Evolutionary conservation across 2,329 filamentous ascomycete species (phyloP).

Genomic region (Tolypocladium nubicola): DNA sequence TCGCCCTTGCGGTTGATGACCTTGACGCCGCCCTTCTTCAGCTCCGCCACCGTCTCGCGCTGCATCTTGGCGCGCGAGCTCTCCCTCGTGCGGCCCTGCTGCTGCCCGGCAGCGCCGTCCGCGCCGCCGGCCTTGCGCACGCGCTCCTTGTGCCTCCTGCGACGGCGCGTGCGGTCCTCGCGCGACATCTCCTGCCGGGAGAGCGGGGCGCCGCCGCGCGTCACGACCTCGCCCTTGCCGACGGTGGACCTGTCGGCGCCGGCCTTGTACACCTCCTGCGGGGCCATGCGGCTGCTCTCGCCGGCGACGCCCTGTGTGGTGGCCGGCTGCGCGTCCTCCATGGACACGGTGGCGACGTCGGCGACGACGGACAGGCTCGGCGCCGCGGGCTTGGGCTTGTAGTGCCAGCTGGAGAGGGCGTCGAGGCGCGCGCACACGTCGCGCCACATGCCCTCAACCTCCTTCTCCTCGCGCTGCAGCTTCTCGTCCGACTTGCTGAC

Average conservation of each 20-base stretch:
- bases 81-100: constrained; percentile 15
- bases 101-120: constrained; percentile 11
- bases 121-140: constrained; percentile 55
- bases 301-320: constrained; percentile 64
- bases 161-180: constrained; percentile 69
- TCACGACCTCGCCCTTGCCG: constrained; percentile 60
- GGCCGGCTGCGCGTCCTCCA: constrained; percentile 91
- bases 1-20: constrained; percentile 87
- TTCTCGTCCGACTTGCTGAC: constrained; percentile 77
- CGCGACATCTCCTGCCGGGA: constrained; percentile 78
- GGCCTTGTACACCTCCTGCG: constrained; percentile 88
- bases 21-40: constrained; percentile 81
- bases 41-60: constrained; percentile 46
- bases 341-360: constrained; percentile 81
- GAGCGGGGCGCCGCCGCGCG: constrained; percentile 67
- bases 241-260: constrained; percentile 56
- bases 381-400: constrained; percentile 78
- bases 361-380: constrained; percentile 78
- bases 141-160: constrained; percentile 78
- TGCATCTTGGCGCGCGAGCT: constrained; percentile 45
- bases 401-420: constrained; percentile 85
- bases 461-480: constrained; percentile 67
- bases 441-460: constrained; percentile 76
- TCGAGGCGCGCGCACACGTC: constrained; percentile 74
- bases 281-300: constrained; percentile 68